Evolutionary conservation across 148 eudicot genomes (phyloP), one percentile per base, ranked within the genome.

Genomic region (Rheum nobile): DNA sequence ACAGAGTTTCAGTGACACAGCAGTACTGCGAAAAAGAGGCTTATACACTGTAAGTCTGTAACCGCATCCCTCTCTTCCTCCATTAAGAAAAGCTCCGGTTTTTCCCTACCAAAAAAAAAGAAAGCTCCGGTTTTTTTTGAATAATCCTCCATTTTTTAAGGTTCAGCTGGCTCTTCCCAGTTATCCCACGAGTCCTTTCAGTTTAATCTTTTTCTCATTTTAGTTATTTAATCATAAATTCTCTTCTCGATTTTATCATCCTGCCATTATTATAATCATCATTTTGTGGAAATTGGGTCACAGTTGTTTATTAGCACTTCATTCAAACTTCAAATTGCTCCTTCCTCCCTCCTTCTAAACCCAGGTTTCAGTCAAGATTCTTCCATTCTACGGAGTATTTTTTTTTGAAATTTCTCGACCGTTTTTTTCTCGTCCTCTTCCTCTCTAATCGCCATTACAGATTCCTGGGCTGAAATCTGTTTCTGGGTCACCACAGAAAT

Each of bases 401-500:
- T n/a, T 38, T 48, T 52, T 73, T 1, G 35, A 73, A 73, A 34
- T 24, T 21, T 17, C 17, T 71, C 68, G 80, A 82, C 86, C 83
- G 83, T 86, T 83, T 63, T 16, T 21, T 34, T 34, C 44, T 68
- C 71, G 41, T 52, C 72, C 70, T 54, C 71, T 24, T 68, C 35
- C 42, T n/a, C 71, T 31, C 67, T 52, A 14, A 39, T 50, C 63
- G 72, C 55, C 3, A 71, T 24, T 19, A 28, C 63, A 71, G 50
- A 70, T 52, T 77, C 57, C 82, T 77, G 76, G 71, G 80, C 77
- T 67, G 22, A 67, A n/a, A 29, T 0, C 6, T 17, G 17, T 22
- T 38, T 55, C 52, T 28, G 70, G 19, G 70, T 55, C 19, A 26
- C 69, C 31, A 19, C 44, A 6, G 39, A 38, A 74, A 55, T 12